Conservation (phyloP, 2,329 filamentous ascomycete species). For the Microcyclosporella mali region DNA sequence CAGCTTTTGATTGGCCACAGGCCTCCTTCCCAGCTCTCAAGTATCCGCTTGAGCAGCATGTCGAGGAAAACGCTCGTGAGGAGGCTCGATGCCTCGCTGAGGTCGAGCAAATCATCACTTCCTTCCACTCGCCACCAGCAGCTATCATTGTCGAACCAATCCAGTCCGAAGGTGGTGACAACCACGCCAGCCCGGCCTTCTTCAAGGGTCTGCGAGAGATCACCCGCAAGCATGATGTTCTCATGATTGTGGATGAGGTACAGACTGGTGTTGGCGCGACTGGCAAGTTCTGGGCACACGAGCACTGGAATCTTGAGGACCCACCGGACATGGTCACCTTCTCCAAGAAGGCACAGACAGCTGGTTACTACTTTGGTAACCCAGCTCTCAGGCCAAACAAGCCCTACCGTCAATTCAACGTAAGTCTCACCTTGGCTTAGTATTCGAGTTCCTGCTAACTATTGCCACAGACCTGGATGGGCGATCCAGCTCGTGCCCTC, state of each 20-base stretch:
- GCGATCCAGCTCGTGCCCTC: slow-evolving; percentile 76
- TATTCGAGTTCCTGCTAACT: slow-evolving; percentile 3
- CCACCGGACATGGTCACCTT: slow-evolving; percentile 94
- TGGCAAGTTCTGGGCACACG: slow-evolving; percentile 93
- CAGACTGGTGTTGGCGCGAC: slow-evolving; percentile 91
- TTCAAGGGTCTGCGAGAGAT: slow-evolving; percentile 77
- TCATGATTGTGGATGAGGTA: slow-evolving; percentile 89
- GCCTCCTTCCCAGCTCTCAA: slow-evolving; percentile 79
- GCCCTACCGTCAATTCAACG: slow-evolving; percentile 91
- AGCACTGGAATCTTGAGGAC: slow-evolving; percentile 76
- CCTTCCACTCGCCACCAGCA: slow-evolving; percentile 70
- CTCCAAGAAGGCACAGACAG: slow-evolving; percentile 90
- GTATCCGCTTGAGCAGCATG: slow-evolving; percentile 78
- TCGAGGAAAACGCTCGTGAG: slow-evolving; percentile 70
- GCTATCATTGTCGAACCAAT: slow-evolving; percentile 85
- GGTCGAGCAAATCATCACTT: slow-evolving; percentile 73
- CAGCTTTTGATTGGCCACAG: slow-evolving; percentile 91
- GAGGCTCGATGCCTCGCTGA: slow-evolving; percentile 77
- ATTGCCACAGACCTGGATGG: slow-evolving; percentile 61
- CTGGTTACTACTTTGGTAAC: slow-evolving; percentile 86
- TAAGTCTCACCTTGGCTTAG: slow-evolving; percentile 7
- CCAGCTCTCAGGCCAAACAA: slow-evolving; percentile 76
- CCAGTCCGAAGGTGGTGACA: slow-evolving; percentile 90
- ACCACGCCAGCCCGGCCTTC: slow-evolving; percentile 82
- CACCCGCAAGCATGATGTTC: slow-evolving; percentile 68